phyloP scores from a whole-genome alignment of 192 early-diverging fungal genomes.

The Entrophospora sp. region DNA sequence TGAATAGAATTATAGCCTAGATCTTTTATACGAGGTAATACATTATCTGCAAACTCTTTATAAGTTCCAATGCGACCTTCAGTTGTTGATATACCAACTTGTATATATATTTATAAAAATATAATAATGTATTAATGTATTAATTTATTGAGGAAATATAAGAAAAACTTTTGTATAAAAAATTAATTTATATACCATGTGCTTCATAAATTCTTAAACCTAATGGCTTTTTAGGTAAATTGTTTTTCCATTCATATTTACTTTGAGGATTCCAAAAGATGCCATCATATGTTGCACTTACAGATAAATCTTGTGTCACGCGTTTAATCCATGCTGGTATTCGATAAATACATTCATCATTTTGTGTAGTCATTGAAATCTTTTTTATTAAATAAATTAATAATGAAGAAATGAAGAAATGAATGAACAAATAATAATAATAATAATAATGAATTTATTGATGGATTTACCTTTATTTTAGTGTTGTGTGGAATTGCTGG shows the following conservation, averaged over 20 bases:
- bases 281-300: constrained; percentile 79
- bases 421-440: not conserved
- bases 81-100: constrained; percentile 88
- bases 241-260: constrained; percentile 72
- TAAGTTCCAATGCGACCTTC: constrained; percentile 79
- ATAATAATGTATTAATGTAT: not conserved
- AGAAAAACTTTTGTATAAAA: not conserved
- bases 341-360: constrained; percentile 74
- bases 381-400: constrained; percentile 22
- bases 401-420: not conserved
- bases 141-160: not conserved
- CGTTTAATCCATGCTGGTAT: constrained; percentile 83
- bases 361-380: constrained; percentile 67
- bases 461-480: constrained; percentile 70
- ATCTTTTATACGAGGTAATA: constrained; percentile 76
- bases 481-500: constrained; percentile 73
- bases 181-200: constrained; percentile 51
- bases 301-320: constrained; percentile 75
- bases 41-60: constrained; percentile 79
- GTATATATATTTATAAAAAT: constrained; percentile 5
- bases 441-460: not conserved
- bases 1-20: constrained; percentile 80
- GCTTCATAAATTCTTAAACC: constrained; percentile 86
- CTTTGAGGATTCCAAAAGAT: constrained; percentile 90
- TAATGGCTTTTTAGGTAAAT: constrained; percentile 53